Percentiles rank a stretch among this genome's conserved stretches.
phyloP scores from a whole-genome alignment of 2,329 filamentous ascomycete genomes.

The Blastomyces gilchristii region DNA sequence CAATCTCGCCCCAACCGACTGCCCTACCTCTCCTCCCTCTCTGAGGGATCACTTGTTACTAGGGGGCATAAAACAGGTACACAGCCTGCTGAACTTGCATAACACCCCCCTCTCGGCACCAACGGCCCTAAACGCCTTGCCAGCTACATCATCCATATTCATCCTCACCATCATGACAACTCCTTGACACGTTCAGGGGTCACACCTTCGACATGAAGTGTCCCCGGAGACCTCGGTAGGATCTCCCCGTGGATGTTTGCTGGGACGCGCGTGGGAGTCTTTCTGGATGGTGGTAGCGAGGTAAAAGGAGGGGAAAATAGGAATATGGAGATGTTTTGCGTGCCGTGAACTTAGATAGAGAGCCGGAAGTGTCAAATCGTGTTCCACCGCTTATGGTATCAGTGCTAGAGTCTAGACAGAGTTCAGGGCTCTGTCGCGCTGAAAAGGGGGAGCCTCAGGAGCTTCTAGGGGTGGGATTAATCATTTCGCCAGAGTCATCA shows the following conservation, averaged over 20 bases:
- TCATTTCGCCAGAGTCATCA: neutral
- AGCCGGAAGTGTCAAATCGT: neutral
- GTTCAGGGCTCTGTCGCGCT: neutral
- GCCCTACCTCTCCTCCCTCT: neutral
- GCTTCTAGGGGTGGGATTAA: neutral
- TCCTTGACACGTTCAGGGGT: neutral
- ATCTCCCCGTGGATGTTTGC: neutral
- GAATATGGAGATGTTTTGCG: neutral
- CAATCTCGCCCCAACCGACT: too few relatives aligned
- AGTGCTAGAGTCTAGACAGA: neutral
- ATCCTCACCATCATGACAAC: neutral
- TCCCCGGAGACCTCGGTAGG: neutral
- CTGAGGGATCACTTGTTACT: neutral
- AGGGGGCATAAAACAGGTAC: neutral
- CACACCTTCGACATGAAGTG: neutral
- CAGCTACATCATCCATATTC: neutral
- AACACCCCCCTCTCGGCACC: neutral
- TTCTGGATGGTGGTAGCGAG: neutral
- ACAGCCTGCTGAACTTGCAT: neutral
- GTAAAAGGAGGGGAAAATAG: neutral
- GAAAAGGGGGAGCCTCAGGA: neutral
- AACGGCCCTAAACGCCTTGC: neutral
- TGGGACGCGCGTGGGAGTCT: neutral
- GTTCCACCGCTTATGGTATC: neutral
- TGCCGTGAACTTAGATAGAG: conserved; percentile 2